Evolutionary conservation across 768 basidiomycete genomes (phyloP), one percentile per base, ranked within the genome.

Genomic region (Dendrothele bispora): DNA sequence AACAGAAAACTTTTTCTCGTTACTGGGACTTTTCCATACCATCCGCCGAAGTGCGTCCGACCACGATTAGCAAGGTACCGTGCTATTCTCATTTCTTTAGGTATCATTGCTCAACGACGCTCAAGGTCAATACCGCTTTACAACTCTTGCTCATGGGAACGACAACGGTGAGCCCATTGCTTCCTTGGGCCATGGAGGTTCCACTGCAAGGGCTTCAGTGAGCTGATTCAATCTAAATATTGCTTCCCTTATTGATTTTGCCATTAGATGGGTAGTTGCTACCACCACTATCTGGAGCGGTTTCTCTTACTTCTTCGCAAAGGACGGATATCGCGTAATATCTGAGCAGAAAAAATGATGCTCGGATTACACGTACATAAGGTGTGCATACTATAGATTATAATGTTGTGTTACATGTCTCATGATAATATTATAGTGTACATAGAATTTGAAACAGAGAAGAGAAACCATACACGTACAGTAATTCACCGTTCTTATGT

Each of bases 21-120:
- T 99, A 98, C 67, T 99, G 95, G 91, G 91, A 98, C 62, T 91
- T 97, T 53, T 89, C 90, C 8, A 83, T 97, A 42, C 93, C 97
- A 2, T 95, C 94, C 1, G 95, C 93, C 1, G 95, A 97, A 66
- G 93, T 98, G 11, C 82, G 82, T 25, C 95, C 95, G 0, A 98
- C 97, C 10, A 68, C 67, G n/a, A 94, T 99, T 42, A 95, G 92
- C 74, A 98, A 95, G 75, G 91, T 88, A 32, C 34, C 40, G 38
- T 14, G 15, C 8, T 49, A 43, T 5, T 51, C 35, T 26, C 34
- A 26, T 57, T 32, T 21, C 25, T 11, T 12, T 46, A 15, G 15
- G 17, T 15, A 11, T 36, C 39, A 49, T 43, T 35, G 38, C 18
- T 51, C n/a, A 15, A 46, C 18, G 14, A 7, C 35, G 38, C 17